These are phyloP conservation scores for Alternaria sp. DNA, from an alignment of 2,329 filamentous ascomycete species.

Conservation along the genomic window DNA sequence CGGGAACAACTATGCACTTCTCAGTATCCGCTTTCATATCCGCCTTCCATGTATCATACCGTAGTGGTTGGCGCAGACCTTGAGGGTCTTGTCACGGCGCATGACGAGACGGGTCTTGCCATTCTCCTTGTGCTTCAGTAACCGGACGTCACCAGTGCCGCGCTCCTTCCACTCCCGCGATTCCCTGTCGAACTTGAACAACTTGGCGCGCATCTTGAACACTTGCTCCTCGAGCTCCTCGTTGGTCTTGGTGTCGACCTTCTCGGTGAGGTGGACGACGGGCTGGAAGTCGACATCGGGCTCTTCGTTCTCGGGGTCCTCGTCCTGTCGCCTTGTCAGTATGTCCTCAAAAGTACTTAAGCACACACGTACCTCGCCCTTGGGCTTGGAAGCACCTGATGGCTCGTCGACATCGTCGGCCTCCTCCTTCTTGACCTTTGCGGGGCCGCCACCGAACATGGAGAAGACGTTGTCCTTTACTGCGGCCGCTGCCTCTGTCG, in stretches of 20 bases:
- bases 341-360: background rate
- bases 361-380: conserved; percentile 51
- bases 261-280: conserved; percentile 93
- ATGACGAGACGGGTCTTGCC: conserved; percentile 97
- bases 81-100: conserved; percentile 99
- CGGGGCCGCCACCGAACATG: conserved; percentile 97
- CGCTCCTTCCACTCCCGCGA: conserved; percentile 98
- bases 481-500: conserved; percentile 47
- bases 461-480: conserved; percentile 77
- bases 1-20: conserved; percentile 75
- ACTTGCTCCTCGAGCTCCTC: conserved; percentile 96
- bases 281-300: conserved; percentile 97
- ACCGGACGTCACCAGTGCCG: conserved; percentile 91
- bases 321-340: conserved; percentile 58
- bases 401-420: conserved; percentile 76
- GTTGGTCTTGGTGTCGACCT: conserved; percentile 96
- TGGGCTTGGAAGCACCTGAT: conserved; percentile 75
- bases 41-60: conserved; percentile 63
- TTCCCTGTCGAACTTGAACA: conserved; percentile 96
- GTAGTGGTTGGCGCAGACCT: conserved; percentile 99
- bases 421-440: conserved; percentile 89
- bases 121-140: conserved; percentile 99
- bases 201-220: conserved; percentile 99
- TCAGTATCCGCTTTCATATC: conserved; percentile 25
- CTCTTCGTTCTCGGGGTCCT: conserved; percentile 84